Evolutionary conservation across 768 basidiomycete species (phyloP).

Genomic region (Russula sp.): DNA sequence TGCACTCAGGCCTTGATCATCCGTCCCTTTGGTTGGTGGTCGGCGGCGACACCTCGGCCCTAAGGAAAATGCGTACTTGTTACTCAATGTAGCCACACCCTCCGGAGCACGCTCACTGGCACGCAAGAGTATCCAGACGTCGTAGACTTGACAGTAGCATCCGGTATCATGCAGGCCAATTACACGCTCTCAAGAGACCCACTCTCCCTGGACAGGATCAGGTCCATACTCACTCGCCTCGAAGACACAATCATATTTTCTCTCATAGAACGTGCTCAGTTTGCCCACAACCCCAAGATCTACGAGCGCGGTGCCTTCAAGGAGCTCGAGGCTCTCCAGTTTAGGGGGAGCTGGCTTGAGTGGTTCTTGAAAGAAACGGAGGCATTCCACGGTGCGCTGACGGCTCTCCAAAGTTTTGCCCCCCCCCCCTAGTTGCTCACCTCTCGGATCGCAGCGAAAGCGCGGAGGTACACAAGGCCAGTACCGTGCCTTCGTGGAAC

Average conservation of each 20-base stretch:
- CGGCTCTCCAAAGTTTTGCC: not conserved
- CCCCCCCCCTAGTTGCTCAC: not conserved
- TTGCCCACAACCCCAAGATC: slow-evolving; percentile 86
- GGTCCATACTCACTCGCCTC: slow-evolving; percentile 78
- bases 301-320: slow-evolving; percentile 76
- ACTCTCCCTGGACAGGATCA: slow-evolving; percentile 80
- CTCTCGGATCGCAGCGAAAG: slow-evolving; percentile 62
- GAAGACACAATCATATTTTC: slow-evolving; percentile 99
- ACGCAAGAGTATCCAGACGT: too few relatives aligned
- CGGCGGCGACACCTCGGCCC: too few relatives aligned
- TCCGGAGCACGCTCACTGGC: not conserved
- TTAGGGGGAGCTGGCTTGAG: slow-evolving; percentile 87
- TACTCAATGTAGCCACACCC: not conserved
- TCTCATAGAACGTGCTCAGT: slow-evolving; percentile 95
- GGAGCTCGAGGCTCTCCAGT: slow-evolving; percentile 66
- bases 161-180: slow-evolving; percentile 37
- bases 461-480: slow-evolving; percentile 89
- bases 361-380: slow-evolving; percentile 98
- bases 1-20: not conserved
- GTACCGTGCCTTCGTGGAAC: slow-evolving; percentile 12
- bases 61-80: not conserved
- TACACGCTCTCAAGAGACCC: slow-evolving; percentile 67
- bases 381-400: slow-evolving; percentile 78
- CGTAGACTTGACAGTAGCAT: not conserved
- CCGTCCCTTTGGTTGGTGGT: not conserved